phyloP scores from a whole-genome alignment of 805 yeast genomes.

The Ogataea degrootiae region DNA sequence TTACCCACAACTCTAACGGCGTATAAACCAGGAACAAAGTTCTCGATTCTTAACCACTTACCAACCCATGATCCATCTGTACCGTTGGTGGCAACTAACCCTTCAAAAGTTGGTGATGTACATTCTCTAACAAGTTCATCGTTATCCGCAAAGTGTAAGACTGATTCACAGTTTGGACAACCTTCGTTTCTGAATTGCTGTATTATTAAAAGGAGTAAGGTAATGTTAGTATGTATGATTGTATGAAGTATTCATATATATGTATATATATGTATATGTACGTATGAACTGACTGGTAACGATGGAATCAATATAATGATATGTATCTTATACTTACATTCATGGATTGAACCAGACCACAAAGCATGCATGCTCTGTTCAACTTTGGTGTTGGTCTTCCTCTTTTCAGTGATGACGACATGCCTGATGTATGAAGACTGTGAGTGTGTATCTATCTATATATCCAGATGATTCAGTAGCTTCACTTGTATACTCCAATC shows the following conservation, averaged over 20 bases:
- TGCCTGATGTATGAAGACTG: not conserved
- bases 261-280: not conserved
- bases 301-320: too few relatives aligned
- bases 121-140: slow-evolving; percentile 84
- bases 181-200: slow-evolving; percentile 74
- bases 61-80: slow-evolving; percentile 93
- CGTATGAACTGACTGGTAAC: not conserved
- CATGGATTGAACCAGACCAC: slow-evolving; percentile 86
- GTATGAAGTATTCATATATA: not conserved
- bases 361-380: slow-evolving; percentile 95
- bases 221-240: not conserved
- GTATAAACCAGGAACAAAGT: slow-evolving; percentile 82
- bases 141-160: slow-evolving; percentile 70
- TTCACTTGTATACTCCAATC: too few relatives aligned
- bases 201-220: not conserved
- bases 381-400: slow-evolving; percentile 45
- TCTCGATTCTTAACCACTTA: slow-evolving; percentile 88
- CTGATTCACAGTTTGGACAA: slow-evolving; percentile 94
- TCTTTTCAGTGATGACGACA: slow-evolving; percentile 21
- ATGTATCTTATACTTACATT: slow-evolving; percentile 36
- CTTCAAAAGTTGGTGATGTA: slow-evolving; percentile 95
- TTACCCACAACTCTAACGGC: slow-evolving; percentile 93
- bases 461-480: not conserved
- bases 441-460: not conserved
- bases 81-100: slow-evolving; percentile 84